Evolutionary conservation across 2,329 filamentous ascomycete species (phyloP).

Genomic region (Scytalidium sp.): DNA sequence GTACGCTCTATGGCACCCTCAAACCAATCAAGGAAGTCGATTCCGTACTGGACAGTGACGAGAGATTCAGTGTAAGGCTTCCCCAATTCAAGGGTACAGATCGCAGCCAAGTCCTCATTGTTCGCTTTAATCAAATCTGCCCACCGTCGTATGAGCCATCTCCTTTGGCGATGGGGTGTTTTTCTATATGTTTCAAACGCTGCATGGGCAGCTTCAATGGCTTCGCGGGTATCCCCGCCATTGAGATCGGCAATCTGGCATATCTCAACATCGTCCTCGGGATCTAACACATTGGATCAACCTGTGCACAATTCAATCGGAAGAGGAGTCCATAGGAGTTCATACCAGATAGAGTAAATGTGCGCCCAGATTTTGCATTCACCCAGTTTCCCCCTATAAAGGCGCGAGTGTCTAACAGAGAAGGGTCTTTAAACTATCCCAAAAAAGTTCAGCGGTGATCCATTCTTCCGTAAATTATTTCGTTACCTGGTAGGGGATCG

Average conservation of each 20-base stretch:
- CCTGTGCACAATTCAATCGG: not conserved
- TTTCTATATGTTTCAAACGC: slow-evolving; percentile 48
- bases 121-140: slow-evolving; percentile 67
- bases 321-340: not conserved
- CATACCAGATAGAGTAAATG: slow-evolving; percentile 42
- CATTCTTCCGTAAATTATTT: not conserved
- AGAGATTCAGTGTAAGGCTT: slow-evolving; percentile 61
- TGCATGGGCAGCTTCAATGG: slow-evolving; percentile 45
- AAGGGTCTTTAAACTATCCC: slow-evolving; percentile 38
- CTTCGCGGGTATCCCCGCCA: slow-evolving; percentile 42
- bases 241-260: slow-evolving; percentile 50
- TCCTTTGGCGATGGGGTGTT: slow-evolving; percentile 57
- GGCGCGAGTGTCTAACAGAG: slow-evolving; percentile 50
- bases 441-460: not conserved
- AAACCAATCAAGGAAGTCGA: slow-evolving; percentile 62
- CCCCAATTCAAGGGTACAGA: slow-evolving; percentile 69
- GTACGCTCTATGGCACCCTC: slow-evolving; percentile 40
- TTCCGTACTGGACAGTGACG: slow-evolving; percentile 56
- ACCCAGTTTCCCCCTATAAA: slow-evolving; percentile 55
- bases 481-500: not conserved
- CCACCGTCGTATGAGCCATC: slow-evolving; percentile 63
- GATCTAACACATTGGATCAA: slow-evolving; percentile 42
- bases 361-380: slow-evolving; percentile 46
- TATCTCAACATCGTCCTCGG: slow-evolving; percentile 44
- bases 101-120: slow-evolving; percentile 53